Evolutionary conservation across 2,329 filamentous ascomycete genomes (phyloP).

Genomic region (Pezicula neosporulosa): DNA sequence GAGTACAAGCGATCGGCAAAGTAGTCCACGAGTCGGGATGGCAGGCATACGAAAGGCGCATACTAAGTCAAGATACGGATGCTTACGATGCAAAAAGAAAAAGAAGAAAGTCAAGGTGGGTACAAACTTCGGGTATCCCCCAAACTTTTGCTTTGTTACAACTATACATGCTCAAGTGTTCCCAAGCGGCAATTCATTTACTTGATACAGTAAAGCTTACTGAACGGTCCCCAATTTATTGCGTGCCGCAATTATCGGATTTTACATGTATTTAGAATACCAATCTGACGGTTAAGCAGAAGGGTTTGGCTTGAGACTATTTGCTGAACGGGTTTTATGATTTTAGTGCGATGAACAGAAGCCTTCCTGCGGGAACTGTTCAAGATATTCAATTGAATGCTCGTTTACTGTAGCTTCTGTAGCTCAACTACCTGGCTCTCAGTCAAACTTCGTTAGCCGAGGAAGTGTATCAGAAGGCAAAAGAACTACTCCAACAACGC

Average conservation of each 20-base stretch:
- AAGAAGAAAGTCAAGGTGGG: conserved; percentile 15
- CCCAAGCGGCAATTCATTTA: too few species aligned
- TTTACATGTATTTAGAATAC: background rate
- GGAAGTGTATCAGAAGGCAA: background rate
- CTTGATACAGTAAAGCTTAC: too few species aligned
- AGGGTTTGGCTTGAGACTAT: background rate
- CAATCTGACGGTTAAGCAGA: background rate
- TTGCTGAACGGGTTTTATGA: background rate
- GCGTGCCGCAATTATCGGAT: too few species aligned
- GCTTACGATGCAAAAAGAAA: conserved; percentile 14
- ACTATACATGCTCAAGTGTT: background rate
- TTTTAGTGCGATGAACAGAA: conserved; percentile 17
- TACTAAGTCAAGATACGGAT: conserved; percentile 14
- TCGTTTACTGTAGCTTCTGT: background rate
- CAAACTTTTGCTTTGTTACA: background rate
- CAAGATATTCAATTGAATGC: conserved; percentile 11
- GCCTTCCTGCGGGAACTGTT: conserved; percentile 15
- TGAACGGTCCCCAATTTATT: too few species aligned
- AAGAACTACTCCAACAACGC: background rate
- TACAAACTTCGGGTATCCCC: background rate
- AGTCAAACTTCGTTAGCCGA: background rate
- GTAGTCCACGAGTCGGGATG: too few species aligned
- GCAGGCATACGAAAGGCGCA: conserved; percentile 3
- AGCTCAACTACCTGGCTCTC: background rate
- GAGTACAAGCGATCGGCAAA: too few species aligned